Conservation (phyloP, 2,329 filamentous ascomycete species). For the Fusarium staphyleae region DNA sequence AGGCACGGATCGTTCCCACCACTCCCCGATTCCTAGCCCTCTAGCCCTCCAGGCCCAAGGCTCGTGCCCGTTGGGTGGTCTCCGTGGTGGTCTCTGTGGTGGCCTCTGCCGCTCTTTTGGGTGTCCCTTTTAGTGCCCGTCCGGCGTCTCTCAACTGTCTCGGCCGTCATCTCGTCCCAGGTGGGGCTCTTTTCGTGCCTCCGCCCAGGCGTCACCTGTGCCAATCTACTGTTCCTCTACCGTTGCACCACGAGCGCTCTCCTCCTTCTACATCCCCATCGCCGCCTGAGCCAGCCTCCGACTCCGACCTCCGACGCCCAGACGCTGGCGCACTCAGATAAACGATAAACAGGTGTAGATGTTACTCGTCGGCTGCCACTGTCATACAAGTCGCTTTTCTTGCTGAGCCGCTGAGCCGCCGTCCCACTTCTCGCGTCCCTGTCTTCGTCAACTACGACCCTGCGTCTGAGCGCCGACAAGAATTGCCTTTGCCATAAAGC, state of each 20-base stretch:
- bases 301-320: constrained; percentile 37
- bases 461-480: constrained; percentile 40
- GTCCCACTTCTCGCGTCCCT: constrained; percentile 31
- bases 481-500: constrained; percentile 40
- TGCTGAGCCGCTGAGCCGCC: constrained; percentile 37
- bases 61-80: constrained; percentile 41
- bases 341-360: constrained; percentile 38
- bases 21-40: constrained; percentile 36
- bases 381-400: constrained; percentile 42
- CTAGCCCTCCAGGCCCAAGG: constrained; percentile 37
- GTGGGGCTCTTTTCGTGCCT: constrained; percentile 45
- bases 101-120: constrained; percentile 19
- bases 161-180: constrained; percentile 45
- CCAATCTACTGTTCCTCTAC: constrained; percentile 44
- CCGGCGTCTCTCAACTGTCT: constrained; percentile 40
- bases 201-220: constrained; percentile 44
- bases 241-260: constrained; percentile 44
- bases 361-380: constrained; percentile 41
- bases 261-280: constrained; percentile 41
- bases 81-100: constrained; percentile 21
- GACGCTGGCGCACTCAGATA: constrained; percentile 41
- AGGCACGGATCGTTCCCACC: constrained; percentile 43
- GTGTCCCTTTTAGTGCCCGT: constrained; percentile 32
- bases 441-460: constrained; percentile 28
- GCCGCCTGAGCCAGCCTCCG: constrained; percentile 33